These are phyloP conservation scores for Penicillium cinerascens DNA, from an alignment of 495 filamentous ascomycete genomes.

Conservation along the genomic window DNA sequence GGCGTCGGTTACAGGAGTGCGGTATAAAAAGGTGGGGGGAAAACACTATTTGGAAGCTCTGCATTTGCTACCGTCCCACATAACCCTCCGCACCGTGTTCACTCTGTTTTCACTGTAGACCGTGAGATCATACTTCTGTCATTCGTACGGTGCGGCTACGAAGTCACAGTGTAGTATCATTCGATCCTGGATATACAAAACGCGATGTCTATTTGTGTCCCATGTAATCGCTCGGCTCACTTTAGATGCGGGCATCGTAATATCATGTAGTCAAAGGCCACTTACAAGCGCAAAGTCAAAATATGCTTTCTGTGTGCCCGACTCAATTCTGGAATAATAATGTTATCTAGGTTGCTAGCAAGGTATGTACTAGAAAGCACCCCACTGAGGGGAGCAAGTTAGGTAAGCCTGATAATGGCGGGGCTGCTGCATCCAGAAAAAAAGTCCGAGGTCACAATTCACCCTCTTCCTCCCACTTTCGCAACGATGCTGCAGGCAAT, in stretches of 20 bases:
- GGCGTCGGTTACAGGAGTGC: neutral
- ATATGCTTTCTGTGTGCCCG: neutral
- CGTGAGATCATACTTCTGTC: neutral
- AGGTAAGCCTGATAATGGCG: conserved; percentile 9
- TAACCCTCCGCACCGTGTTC: neutral
- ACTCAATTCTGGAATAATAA: neutral
- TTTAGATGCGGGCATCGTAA: neutral
- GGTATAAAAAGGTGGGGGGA: neutral
- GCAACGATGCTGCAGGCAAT: conserved; percentile 77
- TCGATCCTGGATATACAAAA: neutral
- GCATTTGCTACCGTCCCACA: neutral
- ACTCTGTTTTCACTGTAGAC: neutral
- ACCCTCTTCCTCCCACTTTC: neutral
- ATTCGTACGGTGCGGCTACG: neutral
- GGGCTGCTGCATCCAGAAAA: neutral
- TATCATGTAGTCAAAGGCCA: neutral
- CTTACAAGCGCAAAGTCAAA: neutral
- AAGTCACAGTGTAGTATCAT: neutral
- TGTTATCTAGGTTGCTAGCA: too few relatives aligned
- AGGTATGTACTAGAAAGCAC: neutral
- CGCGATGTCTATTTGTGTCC: neutral
- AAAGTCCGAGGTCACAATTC: neutral
- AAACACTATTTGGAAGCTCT: neutral
- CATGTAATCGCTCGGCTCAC: neutral
- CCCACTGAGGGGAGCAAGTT: neutral